Conservation (phyloP, 179 eudicot genomes). For the Amaranthus tricolor region DNA sequence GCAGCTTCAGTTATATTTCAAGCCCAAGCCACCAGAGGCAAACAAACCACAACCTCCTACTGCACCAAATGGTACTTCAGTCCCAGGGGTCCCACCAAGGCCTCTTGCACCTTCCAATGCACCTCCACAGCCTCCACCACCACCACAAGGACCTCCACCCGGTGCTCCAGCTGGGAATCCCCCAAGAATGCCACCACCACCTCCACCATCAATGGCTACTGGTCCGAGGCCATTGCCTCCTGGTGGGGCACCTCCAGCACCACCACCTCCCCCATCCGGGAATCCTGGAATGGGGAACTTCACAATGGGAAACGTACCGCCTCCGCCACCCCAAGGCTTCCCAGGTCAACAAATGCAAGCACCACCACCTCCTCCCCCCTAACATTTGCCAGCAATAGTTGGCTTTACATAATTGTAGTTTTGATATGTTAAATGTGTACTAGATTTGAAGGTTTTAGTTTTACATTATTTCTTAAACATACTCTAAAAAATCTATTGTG, state of each 20-base stretch:
- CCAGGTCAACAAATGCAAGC: constrained; percentile 72
- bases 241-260: constrained; percentile 70
- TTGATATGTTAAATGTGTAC: constrained; percentile 7
- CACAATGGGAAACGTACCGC: constrained; percentile 51
- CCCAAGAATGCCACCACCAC: constrained; percentile 76
- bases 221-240: constrained; percentile 94
- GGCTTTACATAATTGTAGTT: neutral
- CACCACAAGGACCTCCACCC: constrained; percentile 61
- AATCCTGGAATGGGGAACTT: constrained; percentile 71
- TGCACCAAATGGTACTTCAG: constrained; percentile 52
- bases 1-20: constrained; percentile 93
- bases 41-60: constrained; percentile 65
- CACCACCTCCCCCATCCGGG: constrained; percentile 72
- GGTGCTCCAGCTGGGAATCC: constrained; percentile 51
- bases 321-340: constrained; percentile 74
- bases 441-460: neutral
- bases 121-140: constrained; percentile 69
- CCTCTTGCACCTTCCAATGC: constrained; percentile 66
- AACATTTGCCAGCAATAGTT: constrained; percentile 47
- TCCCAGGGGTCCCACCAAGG: constrained; percentile 73
- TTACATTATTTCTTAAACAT: neutral
- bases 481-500: neutral
- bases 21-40: constrained; percentile 81
- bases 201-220: constrained; percentile 63
- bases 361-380: constrained; percentile 68